Evolutionary conservation across 192 early-diverging fungal species (phyloP), one percentile per base, ranked within the genome.

Genomic region (Coemansia sp.): DNA sequence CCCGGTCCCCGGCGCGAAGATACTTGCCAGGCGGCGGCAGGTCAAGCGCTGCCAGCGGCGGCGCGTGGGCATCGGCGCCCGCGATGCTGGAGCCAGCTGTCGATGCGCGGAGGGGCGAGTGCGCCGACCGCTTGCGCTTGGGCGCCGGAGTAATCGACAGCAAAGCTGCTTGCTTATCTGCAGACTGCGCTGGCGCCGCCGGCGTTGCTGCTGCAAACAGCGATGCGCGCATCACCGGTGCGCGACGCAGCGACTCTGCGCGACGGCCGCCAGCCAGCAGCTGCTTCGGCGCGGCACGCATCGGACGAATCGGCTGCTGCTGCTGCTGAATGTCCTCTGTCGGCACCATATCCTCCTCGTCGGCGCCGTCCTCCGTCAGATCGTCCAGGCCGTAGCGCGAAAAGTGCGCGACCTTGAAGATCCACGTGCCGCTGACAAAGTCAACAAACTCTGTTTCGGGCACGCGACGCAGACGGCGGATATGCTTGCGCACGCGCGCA

Each of bases 351-450:
- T 66, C 80, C 8, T 74, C 76, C 13, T 74, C 76, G 8, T 68
- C 76, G 9, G 88, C 86, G 9, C 88, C 89, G 18, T 87, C 80
- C 19, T 87, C 87, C 21, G 88, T 85, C 22, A 88, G 88, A 48
- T 90, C 88, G 45, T 86, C 85, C 62, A 96, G 71, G 10, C 92
- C 93, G 69, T 97, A 97, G 52, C 84, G 78, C 65, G 87, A 91
- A 78, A 92, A 92, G 68, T 95, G 91, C 63, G 94, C 85, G 8
- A 99, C 97, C 15, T 85, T 71, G 80, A 99, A 99, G n/a, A 79
- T 88, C 98, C 98, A 99, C 0, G 84, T 85, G 19, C 96, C 95
- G 15, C 88, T 87, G 10, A 83, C 72, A 47, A 86, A 99, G 42
- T 87, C 88, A 18, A 94, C 72, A 76, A 97, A 95, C 49, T 87